Conservation (phyloP, 306 rosid genomes). For the Abrus precatorius region DNA sequence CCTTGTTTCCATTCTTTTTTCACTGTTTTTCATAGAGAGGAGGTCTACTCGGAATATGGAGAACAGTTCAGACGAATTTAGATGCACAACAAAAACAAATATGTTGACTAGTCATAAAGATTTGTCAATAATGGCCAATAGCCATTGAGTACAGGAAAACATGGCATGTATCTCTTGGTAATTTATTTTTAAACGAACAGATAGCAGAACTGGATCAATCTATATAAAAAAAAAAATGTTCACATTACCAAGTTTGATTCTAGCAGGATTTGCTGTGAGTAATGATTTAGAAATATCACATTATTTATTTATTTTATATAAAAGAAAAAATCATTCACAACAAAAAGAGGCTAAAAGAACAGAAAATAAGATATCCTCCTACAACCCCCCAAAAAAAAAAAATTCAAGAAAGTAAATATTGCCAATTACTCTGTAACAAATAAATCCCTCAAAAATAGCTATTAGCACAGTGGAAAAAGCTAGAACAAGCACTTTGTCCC, state of each 20-base stretch:
- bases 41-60: conserved; percentile 19
- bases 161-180: not conserved
- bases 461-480: not conserved
- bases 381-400: not conserved
- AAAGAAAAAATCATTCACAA: not conserved
- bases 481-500: not conserved
- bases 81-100: conserved; percentile 22
- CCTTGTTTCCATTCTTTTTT: conserved; percentile 25
- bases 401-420: not conserved
- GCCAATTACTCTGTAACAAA: not conserved
- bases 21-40: conserved; percentile 1
- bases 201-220: conserved; percentile 5
- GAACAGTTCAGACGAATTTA: not conserved
- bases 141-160: conserved; percentile 8
- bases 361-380: not conserved
- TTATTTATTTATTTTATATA: conserved; percentile 5
- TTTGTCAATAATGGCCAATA: conserved; percentile 4
- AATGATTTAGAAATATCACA: not conserved
- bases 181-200: conserved; percentile 20
- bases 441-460: not conserved
- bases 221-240: not conserved
- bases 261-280: not conserved
- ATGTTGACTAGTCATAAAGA: conserved; percentile 13
- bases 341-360: not conserved
- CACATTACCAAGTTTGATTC: not conserved